Percentiles rank a stretch among this genome's conserved stretches.
These are phyloP conservation scores for Trametes polyzona DNA, from an alignment of 1,284 basidiomycete species.

Conservation along the genomic window DNA sequence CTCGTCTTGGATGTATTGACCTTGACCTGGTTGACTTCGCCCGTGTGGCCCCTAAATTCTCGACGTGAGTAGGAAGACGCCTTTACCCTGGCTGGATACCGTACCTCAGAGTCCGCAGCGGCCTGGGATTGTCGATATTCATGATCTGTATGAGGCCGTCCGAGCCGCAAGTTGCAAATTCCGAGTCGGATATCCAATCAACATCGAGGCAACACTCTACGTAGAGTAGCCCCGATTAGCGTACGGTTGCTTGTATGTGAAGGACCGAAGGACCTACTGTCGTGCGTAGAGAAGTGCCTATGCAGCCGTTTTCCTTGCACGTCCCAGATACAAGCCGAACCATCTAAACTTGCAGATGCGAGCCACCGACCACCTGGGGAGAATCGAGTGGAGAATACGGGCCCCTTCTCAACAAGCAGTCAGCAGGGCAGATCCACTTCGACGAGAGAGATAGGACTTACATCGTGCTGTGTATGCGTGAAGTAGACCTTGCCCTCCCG, in stretches of 20 bases:
- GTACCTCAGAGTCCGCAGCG: conserved; percentile 61
- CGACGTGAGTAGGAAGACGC: background rate
- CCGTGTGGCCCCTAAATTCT: conserved; percentile 63
- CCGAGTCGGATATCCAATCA: conserved; percentile 76
- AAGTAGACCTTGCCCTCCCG: conserved; percentile 62
- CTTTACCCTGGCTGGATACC: conserved; percentile 28
- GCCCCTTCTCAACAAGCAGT: conserved; percentile 54
- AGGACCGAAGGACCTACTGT: conserved; percentile 49
- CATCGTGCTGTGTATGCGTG: conserved; percentile 64
- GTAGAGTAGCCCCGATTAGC: conserved; percentile 11
- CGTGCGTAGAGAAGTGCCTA: conserved; percentile 65
- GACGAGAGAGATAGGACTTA: conserved; percentile 36
- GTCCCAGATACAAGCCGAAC: conserved; percentile 78
- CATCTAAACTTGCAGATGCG: conserved; percentile 74
- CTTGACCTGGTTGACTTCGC: conserved; percentile 81
- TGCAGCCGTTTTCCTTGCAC: conserved; percentile 62
- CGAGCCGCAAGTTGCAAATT: conserved; percentile 76
- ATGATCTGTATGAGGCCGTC: conserved; percentile 68
- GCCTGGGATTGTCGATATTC: conserved; percentile 52
- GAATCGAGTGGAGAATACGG: conserved; percentile 76
- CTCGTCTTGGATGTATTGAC: conserved; percentile 66
- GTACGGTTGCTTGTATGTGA: background rate
- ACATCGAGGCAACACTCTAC: conserved; percentile 83
- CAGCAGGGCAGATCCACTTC: conserved; percentile 1
- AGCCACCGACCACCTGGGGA: conserved; percentile 72